phyloP scores from a whole-genome alignment of 768 basidiomycete genomes.

The Neoboletus subvelutipes region DNA sequence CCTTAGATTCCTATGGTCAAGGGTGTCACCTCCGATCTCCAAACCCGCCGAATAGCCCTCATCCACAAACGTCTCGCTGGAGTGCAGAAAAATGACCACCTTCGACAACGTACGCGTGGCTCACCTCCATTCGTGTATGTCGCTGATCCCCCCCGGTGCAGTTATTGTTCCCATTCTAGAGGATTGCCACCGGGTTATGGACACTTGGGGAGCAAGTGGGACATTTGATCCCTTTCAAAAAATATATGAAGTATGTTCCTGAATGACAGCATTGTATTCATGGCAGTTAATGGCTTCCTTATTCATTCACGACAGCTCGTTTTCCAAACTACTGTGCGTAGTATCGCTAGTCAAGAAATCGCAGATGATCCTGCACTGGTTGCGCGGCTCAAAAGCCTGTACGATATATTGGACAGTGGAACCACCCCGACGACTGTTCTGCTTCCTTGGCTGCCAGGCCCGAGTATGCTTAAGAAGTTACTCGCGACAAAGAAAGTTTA shows the following conservation, averaged over 20 bases:
- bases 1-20: slow-evolving; percentile 70
- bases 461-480: slow-evolving; percentile 68
- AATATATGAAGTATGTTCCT: slow-evolving; percentile 57
- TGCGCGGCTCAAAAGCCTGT: slow-evolving; percentile 58
- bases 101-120: slow-evolving; percentile 54
- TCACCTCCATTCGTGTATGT: neutral
- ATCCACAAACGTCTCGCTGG: slow-evolving; percentile 72
- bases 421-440: slow-evolving; percentile 74
- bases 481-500: slow-evolving; percentile 76
- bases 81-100: slow-evolving; percentile 60
- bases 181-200: slow-evolving; percentile 61
- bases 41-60: slow-evolving; percentile 55
- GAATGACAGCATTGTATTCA: neutral
- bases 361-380: slow-evolving; percentile 64
- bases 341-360: slow-evolving; percentile 65
- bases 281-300: neutral
- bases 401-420: slow-evolving; percentile 65
- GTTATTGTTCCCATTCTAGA: slow-evolving; percentile 66
- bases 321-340: slow-evolving; percentile 73
- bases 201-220: slow-evolving; percentile 63
- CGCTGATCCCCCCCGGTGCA: slow-evolving; percentile 30
- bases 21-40: slow-evolving; percentile 72
- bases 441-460: slow-evolving; percentile 74
- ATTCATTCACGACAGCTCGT: slow-evolving; percentile 44
- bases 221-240: slow-evolving; percentile 70